phyloP scores from a whole-genome alignment of 2,329 filamentous ascomycete species.

The Phaeosphaeriaceae sp. region DNA sequence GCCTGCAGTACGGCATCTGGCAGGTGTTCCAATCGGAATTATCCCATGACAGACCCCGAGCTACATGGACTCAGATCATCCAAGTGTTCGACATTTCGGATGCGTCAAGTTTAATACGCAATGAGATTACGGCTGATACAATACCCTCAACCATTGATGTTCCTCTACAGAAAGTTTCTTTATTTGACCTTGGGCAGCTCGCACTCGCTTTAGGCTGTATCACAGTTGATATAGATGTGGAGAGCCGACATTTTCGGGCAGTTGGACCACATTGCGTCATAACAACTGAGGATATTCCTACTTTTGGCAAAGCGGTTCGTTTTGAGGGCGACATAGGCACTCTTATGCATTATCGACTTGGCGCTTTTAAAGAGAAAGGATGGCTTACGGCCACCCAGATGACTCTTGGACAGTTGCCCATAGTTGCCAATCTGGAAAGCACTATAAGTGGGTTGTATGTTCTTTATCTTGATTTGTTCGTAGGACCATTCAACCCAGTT shows the following conservation, averaged over 20 bases:
- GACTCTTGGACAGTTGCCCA: too few relatives aligned
- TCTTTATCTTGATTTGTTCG: too few relatives aligned
- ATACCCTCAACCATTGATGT: constrained; percentile 10
- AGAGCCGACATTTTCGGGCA: constrained; percentile 1
- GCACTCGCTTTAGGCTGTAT: too few relatives aligned
- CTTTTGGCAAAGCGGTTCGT: constrained; percentile 4
- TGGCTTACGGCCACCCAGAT: not conserved
- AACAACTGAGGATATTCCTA: constrained; percentile 4
- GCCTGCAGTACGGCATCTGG: too few relatives aligned
- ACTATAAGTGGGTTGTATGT: too few relatives aligned
- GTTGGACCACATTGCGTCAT: not conserved
- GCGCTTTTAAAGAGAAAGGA: too few relatives aligned
- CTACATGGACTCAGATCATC: constrained; percentile 8
- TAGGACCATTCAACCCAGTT: too few relatives aligned
- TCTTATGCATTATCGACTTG: not conserved
- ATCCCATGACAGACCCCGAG: constrained; percentile 4
- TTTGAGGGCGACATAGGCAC: constrained; percentile 7
- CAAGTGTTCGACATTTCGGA: not conserved
- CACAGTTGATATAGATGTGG: not conserved
- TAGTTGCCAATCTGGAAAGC: too few relatives aligned
- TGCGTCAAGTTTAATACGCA: not conserved
- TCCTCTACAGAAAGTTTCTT: constrained; percentile 1
- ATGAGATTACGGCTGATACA: constrained; percentile 1
- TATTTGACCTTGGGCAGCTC: not conserved
- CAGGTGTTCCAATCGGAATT: not conserved